Evolutionary conservation across 73 alveolate species (phyloP).

Genomic region (Blepharisma japonicum): DNA sequence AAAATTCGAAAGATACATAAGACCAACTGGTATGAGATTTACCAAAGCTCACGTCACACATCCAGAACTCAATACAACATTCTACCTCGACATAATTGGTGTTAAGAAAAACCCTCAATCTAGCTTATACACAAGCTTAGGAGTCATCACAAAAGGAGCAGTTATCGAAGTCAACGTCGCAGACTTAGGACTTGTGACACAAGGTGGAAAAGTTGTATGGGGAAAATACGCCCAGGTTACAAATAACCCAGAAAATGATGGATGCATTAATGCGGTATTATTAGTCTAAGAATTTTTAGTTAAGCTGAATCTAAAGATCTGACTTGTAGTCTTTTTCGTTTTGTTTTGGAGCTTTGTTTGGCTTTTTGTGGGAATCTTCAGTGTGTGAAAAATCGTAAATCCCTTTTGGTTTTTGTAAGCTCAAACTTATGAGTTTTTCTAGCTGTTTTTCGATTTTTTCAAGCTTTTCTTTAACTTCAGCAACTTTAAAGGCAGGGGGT

Average conservation of each 20-base stretch:
- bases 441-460: no score
- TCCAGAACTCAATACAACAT: constrained; percentile 96
- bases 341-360: no score
- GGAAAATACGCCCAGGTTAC: constrained; percentile 97
- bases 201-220: constrained; percentile 97
- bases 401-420: no score
- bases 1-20: constrained; percentile 92
- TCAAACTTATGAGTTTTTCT: no score
- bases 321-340: no score
- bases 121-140: constrained; percentile 88
- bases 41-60: constrained; percentile 98
- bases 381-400: no score
- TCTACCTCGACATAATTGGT: constrained; percentile 86
- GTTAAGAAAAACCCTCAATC: constrained; percentile 96
- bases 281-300: constrained; percentile 63
- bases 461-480: no score
- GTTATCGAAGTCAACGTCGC: constrained; percentile 94
- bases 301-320: no score
- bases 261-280: constrained; percentile 95
- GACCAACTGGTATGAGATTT: constrained; percentile 97
- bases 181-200: constrained; percentile 95
- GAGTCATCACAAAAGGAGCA: constrained; percentile 96
- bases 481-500: no score
- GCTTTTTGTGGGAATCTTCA: no score
- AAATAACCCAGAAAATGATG: constrained; percentile 97